Evolutionary conservation across 495 filamentous ascomycete species (phyloP).

Genomic region (Aspergillus ellipticus): DNA sequence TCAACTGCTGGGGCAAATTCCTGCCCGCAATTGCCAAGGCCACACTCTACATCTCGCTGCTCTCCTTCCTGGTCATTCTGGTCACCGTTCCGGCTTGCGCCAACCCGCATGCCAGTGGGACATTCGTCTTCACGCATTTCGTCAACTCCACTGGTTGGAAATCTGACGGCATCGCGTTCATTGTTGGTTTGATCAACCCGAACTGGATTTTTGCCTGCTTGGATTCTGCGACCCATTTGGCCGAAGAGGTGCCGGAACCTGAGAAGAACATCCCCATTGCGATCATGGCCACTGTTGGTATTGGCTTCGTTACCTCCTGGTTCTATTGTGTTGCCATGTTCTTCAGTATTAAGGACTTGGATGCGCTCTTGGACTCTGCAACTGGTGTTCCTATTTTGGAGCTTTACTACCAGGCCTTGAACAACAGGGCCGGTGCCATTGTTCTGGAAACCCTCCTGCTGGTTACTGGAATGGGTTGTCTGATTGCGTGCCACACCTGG

Average conservation of each 20-base stretch:
- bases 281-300: slow-evolving; percentile 56
- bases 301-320: slow-evolving; percentile 57
- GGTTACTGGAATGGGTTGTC: slow-evolving; percentile 53
- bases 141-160: slow-evolving; percentile 61
- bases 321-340: slow-evolving; percentile 56
- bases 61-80: slow-evolving; percentile 52
- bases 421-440: slow-evolving; percentile 51
- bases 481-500: slow-evolving; percentile 54
- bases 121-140: slow-evolving; percentile 60
- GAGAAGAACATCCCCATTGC: slow-evolving; percentile 45
- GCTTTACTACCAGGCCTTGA: slow-evolving; percentile 54
- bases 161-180: slow-evolving; percentile 58
- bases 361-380: slow-evolving; percentile 38
- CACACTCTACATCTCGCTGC: slow-evolving; percentile 49
- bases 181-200: slow-evolving; percentile 59
- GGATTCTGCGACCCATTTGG: slow-evolving; percentile 59
- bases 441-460: slow-evolving; percentile 53
- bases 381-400: slow-evolving; percentile 57
- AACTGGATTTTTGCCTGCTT: slow-evolving; percentile 61
- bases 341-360: slow-evolving; percentile 54
- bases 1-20: slow-evolving; percentile 55
- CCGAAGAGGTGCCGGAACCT: slow-evolving; percentile 55
- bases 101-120: slow-evolving; percentile 48
- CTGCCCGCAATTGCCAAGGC: slow-evolving; percentile 48
- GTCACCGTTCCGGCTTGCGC: slow-evolving; percentile 54